phyloP scores from a whole-genome alignment of 1,139 yeast genomes.

The Candida frijolesensis region DNA sequence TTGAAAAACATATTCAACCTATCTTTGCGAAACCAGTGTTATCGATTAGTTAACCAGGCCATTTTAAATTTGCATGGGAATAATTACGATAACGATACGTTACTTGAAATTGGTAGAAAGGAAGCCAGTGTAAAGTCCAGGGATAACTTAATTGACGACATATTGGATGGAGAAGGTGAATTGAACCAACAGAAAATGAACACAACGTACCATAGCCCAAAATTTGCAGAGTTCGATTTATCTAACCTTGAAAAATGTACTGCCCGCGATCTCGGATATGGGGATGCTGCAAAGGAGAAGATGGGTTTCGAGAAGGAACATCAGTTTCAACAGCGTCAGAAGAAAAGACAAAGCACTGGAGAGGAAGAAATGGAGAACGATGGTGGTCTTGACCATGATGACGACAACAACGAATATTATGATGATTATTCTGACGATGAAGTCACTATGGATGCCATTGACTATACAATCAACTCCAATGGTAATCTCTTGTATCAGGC shows the following conservation, averaged over 20 bases:
- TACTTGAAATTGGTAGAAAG: slow-evolving; percentile 17
- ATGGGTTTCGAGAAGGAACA: background rate
- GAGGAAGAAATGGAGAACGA: background rate
- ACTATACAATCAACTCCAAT: slow-evolving; percentile 12
- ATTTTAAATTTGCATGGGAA: slow-evolving; percentile 31
- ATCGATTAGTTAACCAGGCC: slow-evolving; percentile 58
- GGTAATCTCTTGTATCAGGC: background rate
- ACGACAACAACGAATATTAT: slow-evolving; percentile 12
- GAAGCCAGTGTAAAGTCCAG: background rate
- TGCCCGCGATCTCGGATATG: background rate
- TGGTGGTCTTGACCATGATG: background rate
- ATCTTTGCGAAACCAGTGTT: slow-evolving; percentile 58
- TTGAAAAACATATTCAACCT: slow-evolving; percentile 53
- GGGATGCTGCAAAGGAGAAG: background rate
- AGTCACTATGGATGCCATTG: slow-evolving; percentile 10
- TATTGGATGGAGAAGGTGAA: slow-evolving; percentile 7
- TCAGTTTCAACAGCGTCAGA: background rate
- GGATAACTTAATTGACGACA: background rate
- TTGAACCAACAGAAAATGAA: slow-evolving; percentile 8
- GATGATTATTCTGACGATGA: slow-evolving; percentile 14
- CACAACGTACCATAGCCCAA: slow-evolving; percentile 20
- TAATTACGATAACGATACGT: slow-evolving; percentile 14
- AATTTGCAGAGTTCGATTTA: slow-evolving; percentile 21
- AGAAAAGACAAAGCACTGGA: background rate
- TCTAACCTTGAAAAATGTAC: slow-evolving; percentile 12